These are phyloP conservation scores for Globisporangium canariense DNA, from an alignment of 352 stramenopile genomes.

Conservation along the genomic window DNA sequence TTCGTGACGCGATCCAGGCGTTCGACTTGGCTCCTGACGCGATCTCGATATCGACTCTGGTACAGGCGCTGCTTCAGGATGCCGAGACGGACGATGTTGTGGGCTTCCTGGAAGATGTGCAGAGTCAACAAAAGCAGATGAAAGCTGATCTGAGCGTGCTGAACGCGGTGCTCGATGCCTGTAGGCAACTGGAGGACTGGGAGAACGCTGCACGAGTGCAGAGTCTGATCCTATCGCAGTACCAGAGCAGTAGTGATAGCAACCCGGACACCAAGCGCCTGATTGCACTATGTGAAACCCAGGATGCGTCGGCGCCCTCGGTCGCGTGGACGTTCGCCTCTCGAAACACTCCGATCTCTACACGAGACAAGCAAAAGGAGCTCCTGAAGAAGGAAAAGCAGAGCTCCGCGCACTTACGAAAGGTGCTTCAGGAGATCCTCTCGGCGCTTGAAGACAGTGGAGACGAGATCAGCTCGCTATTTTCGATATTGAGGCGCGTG, in stretches of 20 bases:
- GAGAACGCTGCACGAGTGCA: slow-evolving; percentile 21
- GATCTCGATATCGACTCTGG: slow-evolving; percentile 43
- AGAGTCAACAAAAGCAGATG: background rate
- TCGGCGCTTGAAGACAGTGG: background rate
- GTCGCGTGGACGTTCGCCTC: slow-evolving; percentile 15
- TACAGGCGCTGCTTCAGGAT: slow-evolving; percentile 44
- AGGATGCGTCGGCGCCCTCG: slow-evolving; percentile 3
- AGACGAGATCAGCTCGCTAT: background rate
- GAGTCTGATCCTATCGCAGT: background rate
- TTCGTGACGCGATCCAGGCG: slow-evolving; percentile 21
- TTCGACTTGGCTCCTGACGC: slow-evolving; percentile 36
- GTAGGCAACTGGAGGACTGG: slow-evolving; percentile 39
- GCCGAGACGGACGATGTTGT: slow-evolving; percentile 22
- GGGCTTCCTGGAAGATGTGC: slow-evolving; percentile 23
- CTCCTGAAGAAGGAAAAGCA: slow-evolving; percentile 11
- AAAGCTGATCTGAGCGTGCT: slow-evolving; percentile 16
- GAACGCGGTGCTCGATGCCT: slow-evolving; percentile 50
- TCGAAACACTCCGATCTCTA: slow-evolving; percentile 10
- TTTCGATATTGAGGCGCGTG: slow-evolving; percentile 5
- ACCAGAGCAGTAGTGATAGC: background rate
- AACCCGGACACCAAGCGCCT: slow-evolving; percentile 1
- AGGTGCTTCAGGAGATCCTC: slow-evolving; percentile 4
- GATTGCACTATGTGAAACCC: slow-evolving; percentile 7
- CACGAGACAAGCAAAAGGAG: slow-evolving; percentile 12
- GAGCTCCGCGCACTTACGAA: background rate